Percentiles rank a stretch among this genome's conserved stretches.
phyloP scores from a whole-genome alignment of 768 basidiomycete genomes.

The Phaffia australis region DNA sequence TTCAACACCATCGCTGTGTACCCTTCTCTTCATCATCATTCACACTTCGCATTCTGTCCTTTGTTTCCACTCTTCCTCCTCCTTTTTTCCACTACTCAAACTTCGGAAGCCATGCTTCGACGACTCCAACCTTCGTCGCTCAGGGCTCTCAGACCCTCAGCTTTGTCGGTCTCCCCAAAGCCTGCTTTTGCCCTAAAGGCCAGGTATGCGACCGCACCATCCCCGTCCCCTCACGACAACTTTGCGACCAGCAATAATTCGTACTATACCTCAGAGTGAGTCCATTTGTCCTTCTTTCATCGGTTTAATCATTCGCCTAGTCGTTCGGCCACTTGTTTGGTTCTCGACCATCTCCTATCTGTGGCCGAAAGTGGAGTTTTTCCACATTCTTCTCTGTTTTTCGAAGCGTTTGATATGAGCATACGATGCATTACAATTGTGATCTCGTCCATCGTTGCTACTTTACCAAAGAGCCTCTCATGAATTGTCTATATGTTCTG shows the following conservation, averaged over 20 bases:
- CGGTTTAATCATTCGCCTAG: not conserved
- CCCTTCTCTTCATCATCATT: too few relatives aligned
- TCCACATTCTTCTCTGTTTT: not conserved
- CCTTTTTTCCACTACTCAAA: too few relatives aligned
- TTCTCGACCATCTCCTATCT: not conserved
- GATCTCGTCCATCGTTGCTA: slow-evolving; percentile 1
- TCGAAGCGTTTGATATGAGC: slow-evolving; percentile 1
- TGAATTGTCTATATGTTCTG: too few relatives aligned
- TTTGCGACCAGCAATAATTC: slow-evolving; percentile 92
- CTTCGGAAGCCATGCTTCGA: too few relatives aligned
- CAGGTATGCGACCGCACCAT: slow-evolving; percentile 26
- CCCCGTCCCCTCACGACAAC: slow-evolving; percentile 35
- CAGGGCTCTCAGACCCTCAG: too few relatives aligned
- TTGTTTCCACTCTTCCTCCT: too few relatives aligned
- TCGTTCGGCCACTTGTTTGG: not conserved
- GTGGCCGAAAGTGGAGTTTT: not conserved
- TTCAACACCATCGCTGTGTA: too few relatives aligned
- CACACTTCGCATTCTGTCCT: too few relatives aligned
- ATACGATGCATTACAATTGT: not conserved
- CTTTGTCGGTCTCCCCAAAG: not conserved
- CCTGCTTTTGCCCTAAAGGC: not conserved
- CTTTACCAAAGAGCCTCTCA: too few relatives aligned
- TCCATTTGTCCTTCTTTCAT: not conserved
- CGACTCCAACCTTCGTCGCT: too few relatives aligned
- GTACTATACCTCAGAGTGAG: slow-evolving; percentile 73